Evolutionary conservation across 2,329 filamentous ascomycete genomes (phyloP).

Genomic region (Fusarium devonianum): DNA sequence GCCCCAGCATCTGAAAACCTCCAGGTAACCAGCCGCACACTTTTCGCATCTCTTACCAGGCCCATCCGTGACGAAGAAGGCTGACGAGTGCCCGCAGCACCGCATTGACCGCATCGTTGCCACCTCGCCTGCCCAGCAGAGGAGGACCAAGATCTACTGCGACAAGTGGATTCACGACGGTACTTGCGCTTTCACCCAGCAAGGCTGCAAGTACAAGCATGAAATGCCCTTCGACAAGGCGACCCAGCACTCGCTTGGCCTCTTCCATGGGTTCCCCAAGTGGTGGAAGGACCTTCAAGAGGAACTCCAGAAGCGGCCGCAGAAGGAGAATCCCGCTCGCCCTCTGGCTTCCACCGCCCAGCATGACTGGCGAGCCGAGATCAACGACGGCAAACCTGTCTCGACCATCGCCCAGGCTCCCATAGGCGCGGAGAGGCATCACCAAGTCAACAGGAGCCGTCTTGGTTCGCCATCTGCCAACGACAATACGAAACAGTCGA

Average conservation of each 20-base stretch:
- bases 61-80: neutral
- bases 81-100: constrained; percentile 36
- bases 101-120: constrained; percentile 47
- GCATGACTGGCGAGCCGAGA: constrained; percentile 22
- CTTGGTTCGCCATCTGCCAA: constrained; percentile 1
- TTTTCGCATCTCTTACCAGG: neutral
- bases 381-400: constrained; percentile 10
- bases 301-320: constrained; percentile 48
- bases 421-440: constrained; percentile 25
- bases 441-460: constrained; percentile 6
- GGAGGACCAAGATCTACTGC: constrained; percentile 75
- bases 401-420: constrained; percentile 12
- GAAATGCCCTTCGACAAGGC: constrained; percentile 79
- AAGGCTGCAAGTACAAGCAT: constrained; percentile 89
- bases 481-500: constrained; percentile 22
- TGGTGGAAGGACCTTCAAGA: constrained; percentile 66
- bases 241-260: constrained; percentile 73
- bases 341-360: constrained; percentile 8
- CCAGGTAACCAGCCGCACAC: constrained; percentile 42
- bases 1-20: constrained; percentile 42
- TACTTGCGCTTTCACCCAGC: constrained; percentile 83
- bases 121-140: constrained; percentile 49
- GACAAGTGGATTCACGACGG: constrained; percentile 90
- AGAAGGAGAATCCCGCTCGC: neutral
- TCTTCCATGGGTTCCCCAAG: constrained; percentile 68